Base-by-base conservation (phyloP, 768 basidiomycete species). In the Lactarius hatsudake region DNA sequence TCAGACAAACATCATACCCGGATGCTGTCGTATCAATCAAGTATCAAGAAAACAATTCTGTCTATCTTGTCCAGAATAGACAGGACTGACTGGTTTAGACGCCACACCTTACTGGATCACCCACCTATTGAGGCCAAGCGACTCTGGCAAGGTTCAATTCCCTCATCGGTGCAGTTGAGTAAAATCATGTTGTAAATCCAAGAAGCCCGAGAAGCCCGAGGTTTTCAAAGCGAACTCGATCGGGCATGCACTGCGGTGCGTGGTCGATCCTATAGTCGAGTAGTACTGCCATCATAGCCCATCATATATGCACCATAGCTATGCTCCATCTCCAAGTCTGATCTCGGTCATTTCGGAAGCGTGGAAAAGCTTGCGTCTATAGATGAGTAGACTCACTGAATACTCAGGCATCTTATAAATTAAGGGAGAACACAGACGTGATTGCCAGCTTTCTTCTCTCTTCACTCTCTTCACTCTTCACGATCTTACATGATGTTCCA, bases 401-500 rank as follows among this genome's bases (percentile, higher is more conserved):
- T 23, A 26, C 48, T 9, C 9, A 48, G 45, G 45, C n/a, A 48
- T 23, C n/a, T 5, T 61, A 61, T 61, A 61, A 60, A 60, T 32
- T 12, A 8, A 12, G 2, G 17, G 26, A 10, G 42, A 20, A 30
- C 28, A 45, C 17, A 20, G 6, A 34, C 15, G 7, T n/a, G 34
- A 15, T 20, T 43, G 1, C 8, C 60, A 48, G 9, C 30, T 17
- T 26, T 54, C 61, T n/a, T 40, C 23, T n/a, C 58, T 60, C 26
- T 38, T 34, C 45, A 10, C 5, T 45, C 45, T 64, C 45, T 48
- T 7, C 43, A 12, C 23, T 17, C 6, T 43, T 2, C 32, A 13
- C 28, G 2, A 34, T 53, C 45, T 62, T 2, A n/a, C 20, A 26
- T 58, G 40, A 67, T 70, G 48, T 51, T 68, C 18, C 15, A 9